Base-by-base conservation (phyloP, 805 yeast genomes). In the Peterozyma xylosa region DNA sequence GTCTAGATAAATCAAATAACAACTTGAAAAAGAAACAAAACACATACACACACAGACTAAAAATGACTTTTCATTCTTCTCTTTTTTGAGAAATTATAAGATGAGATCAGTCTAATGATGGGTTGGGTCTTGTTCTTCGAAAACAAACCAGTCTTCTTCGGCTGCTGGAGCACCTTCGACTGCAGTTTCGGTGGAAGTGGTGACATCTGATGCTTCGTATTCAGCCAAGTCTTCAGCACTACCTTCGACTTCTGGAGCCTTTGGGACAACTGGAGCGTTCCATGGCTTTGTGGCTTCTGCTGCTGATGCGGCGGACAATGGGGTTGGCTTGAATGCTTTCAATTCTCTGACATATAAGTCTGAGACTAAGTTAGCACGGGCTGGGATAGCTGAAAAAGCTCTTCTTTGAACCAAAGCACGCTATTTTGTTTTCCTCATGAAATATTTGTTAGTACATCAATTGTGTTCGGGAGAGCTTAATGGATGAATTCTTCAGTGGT, bases 291-390 rank as follows among this genome's bases (percentile, higher is more conserved):
- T 91, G 52, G 82, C 75, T 51, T 79, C 76, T 58, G 81, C 88
- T 50, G 91, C 82, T 54, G 86, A 95, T 53, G 76, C 71, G 47
- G 85, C 78, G 47, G 84, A 68, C 44, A 82, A 62, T 48, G 88
- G 80, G 47, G 82, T 76, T 62, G 96, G 90, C 74, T 89, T 88
- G 80, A 86, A 90, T 50, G 80, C 78, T 72, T 82, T 86, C 68
- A 93, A 73, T 68, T 90, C 96, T 64, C 76, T 80, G 60, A 91
- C 69, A 73, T 90, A 90, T 55, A 90, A 76, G 54, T 90, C 96
- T 64, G 86, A 76, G 60, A 90, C 66, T 62, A 85, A 71, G 75
- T 90, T 68, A 49, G 53, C 53, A 55, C 66, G 62, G 38, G 57
- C 61, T 49, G 61, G 56, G 29, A 57, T 50, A 35, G 62, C 48